A percentile compares a stretch with the other conserved stretches of the same genome.
These are phyloP conservation scores for Venturia carpophila DNA, from an alignment of 2,329 filamentous ascomycete species.

Conservation along the genomic window DNA sequence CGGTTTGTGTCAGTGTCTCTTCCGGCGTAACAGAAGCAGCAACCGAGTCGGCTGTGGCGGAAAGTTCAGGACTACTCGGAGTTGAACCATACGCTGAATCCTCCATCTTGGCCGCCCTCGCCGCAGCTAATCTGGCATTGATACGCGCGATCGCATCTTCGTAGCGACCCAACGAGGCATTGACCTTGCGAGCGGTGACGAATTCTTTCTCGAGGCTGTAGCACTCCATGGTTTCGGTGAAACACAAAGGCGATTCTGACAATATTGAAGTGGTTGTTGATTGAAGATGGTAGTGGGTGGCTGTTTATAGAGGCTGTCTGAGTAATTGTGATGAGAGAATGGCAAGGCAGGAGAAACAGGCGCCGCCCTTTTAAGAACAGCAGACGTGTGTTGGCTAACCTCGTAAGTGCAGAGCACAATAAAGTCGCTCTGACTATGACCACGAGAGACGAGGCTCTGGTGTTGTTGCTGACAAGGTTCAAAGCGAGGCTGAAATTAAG, in stretches of 20 bases:
- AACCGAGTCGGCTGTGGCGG: neutral
- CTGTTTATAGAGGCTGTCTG: neutral
- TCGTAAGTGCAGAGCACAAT: neutral
- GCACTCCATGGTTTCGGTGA: neutral
- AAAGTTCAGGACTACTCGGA: neutral
- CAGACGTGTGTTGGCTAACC: neutral
- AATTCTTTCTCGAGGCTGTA: neutral
- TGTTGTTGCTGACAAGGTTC: neutral
- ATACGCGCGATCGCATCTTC: neutral
- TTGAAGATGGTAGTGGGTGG: neutral
- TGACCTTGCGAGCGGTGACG: neutral
- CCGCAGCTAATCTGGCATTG: neutral
- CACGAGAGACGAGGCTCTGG: neutral
- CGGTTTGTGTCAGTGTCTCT: neutral
- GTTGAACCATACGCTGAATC: neutral
- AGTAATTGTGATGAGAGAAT: neutral
- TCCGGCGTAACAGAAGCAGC: neutral
- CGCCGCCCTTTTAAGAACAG: neutral
- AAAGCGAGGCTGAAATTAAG: neutral
- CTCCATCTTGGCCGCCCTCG: neutral
- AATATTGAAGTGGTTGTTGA: neutral
- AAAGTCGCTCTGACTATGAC: neutral
- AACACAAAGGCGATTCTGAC: neutral
- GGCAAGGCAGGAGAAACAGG: neutral
- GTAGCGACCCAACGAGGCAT: neutral